phyloP scores from a whole-genome alignment of 2,329 filamentous ascomycete species.

The Botrytis medusae region DNA sequence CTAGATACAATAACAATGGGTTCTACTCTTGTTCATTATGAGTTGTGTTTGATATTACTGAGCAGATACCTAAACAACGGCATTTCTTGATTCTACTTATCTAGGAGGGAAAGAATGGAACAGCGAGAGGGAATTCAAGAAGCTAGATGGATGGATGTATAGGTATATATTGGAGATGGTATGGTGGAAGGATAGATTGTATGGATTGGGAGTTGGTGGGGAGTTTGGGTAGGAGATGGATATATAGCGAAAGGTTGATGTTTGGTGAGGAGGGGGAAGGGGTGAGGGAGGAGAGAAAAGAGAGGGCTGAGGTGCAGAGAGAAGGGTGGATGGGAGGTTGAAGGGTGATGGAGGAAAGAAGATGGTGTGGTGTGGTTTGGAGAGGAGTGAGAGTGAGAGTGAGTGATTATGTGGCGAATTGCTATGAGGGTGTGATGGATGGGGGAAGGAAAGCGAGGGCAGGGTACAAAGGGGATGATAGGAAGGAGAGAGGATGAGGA shows the following conservation, averaged over 20 bases:
- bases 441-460: background rate
- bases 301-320: too few species aligned
- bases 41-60: accelerated
- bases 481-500: background rate
- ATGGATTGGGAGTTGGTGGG: background rate
- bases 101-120: background rate
- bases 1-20: background rate
- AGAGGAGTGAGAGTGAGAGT: background rate
- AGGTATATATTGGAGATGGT: background rate
- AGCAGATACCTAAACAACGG: background rate
- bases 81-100: background rate
- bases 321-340: background rate
- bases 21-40: background rate
- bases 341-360: too few species aligned
- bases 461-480: too few species aligned
- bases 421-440: background rate
- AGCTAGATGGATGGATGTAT: background rate
- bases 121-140: background rate
- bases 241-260: too few species aligned
- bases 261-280: too few species aligned
- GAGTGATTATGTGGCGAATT: background rate
- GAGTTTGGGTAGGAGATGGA: background rate
- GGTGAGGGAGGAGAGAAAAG: too few species aligned
- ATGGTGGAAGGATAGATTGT: background rate
- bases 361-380: background rate